Evolutionary conservation across 768 basidiomycete species (phyloP).

Genomic region (Mycena leptocephala): DNA sequence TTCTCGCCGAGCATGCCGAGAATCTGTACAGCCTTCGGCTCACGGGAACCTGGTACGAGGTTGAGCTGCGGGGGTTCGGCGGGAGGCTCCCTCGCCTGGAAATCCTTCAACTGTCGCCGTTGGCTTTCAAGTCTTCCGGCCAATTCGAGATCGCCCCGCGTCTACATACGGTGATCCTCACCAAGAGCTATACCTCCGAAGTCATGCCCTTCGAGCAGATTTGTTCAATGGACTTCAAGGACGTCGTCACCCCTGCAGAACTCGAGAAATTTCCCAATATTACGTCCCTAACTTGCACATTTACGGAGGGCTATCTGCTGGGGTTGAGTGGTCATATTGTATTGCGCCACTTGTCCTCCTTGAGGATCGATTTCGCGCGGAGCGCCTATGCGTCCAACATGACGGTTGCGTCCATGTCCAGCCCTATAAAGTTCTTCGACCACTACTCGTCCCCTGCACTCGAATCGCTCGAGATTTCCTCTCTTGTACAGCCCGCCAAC

Average conservation of each 20-base stretch:
- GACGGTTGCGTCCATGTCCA: not conserved
- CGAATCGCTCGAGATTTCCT: not conserved
- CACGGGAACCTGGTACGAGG: not conserved
- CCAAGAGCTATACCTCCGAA: not conserved
- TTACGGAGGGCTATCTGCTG: not conserved
- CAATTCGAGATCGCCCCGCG: conserved; percentile 1
- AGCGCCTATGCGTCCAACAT: too few species aligned
- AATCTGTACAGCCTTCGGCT: not conserved
- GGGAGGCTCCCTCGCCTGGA: not conserved
- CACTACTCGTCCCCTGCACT: not conserved
- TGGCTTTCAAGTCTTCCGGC: not conserved
- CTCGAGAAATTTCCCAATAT: not conserved
- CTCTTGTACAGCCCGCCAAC: not conserved
- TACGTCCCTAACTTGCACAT: not conserved
- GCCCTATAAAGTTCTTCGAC: not conserved
- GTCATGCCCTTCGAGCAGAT: not conserved
- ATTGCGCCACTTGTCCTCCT: not conserved
- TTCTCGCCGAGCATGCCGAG: not conserved
- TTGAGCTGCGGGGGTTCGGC: not conserved
- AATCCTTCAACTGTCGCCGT: not conserved
- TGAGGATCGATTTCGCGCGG: not conserved
- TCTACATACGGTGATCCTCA: not conserved
- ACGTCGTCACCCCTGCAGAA: not conserved
- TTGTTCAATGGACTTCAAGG: not conserved
- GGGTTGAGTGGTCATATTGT: not conserved